A percentile compares a stretch with the other conserved stretches of the same genome.
Conservation (phyloP, 371 early-diverging fungal species). For the Mortierella sp. region DNA sequence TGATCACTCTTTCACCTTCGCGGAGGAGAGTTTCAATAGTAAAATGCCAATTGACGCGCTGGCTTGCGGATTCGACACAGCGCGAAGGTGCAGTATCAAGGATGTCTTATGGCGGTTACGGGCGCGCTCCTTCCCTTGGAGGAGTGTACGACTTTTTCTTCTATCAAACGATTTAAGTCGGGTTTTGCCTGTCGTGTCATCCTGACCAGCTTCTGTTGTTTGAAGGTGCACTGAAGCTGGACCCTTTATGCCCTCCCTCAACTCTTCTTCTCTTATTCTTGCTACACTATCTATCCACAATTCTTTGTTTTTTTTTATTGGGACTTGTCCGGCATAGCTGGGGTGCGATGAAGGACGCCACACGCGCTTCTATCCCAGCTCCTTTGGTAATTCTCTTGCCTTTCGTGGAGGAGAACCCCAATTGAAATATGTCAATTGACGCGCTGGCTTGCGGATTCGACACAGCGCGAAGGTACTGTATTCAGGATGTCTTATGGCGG, state of each 20-base stretch:
- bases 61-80: not conserved
- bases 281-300: not conserved
- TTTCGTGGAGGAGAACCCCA: not conserved
- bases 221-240: not conserved
- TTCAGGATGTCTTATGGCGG: not conserved
- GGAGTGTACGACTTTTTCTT: no score
- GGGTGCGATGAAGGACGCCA: not conserved
- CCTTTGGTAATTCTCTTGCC: not conserved
- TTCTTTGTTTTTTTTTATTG: not conserved
- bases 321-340: not conserved
- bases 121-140: not conserved
- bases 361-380: not conserved
- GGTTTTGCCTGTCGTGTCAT: not conserved
- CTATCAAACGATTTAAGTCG: no score
- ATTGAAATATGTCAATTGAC: not conserved
- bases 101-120: not conserved
- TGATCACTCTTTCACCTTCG: not conserved
- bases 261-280: not conserved
- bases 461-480: not conserved
- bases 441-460: not conserved
- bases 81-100: not conserved
- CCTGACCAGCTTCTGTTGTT: not conserved
- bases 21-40: not conserved
- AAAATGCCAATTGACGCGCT: not conserved
- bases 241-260: not conserved